Conservation (phyloP, 257 asterid species). For the Salvia miltiorrhiza region DNA sequence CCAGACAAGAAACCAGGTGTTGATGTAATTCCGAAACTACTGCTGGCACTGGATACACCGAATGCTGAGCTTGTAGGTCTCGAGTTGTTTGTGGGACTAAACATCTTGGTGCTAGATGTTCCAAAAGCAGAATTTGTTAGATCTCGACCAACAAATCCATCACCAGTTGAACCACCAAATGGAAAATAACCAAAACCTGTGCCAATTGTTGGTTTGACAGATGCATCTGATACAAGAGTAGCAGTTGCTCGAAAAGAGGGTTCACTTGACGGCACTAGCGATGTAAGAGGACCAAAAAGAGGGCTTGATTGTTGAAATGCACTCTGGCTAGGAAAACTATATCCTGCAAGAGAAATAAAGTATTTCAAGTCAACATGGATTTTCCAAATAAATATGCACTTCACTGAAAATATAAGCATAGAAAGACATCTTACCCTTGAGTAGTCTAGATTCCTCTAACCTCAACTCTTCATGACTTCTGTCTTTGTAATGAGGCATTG, state of each 20-base stretch:
- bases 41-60: no score
- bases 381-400: background rate
- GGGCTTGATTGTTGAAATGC: slow-evolving; percentile 14
- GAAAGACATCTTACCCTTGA: background rate
- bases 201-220: background rate
- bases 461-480: slow-evolving; percentile 28
- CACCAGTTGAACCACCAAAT: background rate
- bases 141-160: background rate
- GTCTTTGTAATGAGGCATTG: slow-evolving; percentile 20
- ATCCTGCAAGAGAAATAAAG: slow-evolving; percentile 13
- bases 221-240: no score
- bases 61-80: no score
- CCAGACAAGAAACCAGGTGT: background rate
- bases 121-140: background rate
- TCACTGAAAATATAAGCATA: background rate
- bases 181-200: background rate
- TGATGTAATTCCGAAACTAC: background rate
- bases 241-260: background rate
- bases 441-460: background rate
- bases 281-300: background rate
- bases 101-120: background rate
- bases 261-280: background rate
- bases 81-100: background rate
- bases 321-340: slow-evolving; percentile 4
- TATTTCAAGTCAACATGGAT: background rate